Evolutionary conservation across 306 rosid genomes (phyloP).

Genomic region (Quercus glauca): DNA sequence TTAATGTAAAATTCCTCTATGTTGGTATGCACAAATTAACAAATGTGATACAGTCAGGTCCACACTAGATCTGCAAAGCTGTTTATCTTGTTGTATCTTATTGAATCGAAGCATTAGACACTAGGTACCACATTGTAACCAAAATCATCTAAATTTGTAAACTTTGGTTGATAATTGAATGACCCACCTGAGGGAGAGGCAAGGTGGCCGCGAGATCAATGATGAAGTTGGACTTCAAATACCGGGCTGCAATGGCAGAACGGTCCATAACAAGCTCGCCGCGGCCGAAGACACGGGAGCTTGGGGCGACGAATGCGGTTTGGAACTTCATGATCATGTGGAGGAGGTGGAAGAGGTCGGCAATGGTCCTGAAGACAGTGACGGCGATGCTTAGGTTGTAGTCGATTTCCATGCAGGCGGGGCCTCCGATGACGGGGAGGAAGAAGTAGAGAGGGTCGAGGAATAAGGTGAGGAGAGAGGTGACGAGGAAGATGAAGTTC

Average conservation of each 20-base stretch:
- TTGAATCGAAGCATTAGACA: too few relatives aligned
- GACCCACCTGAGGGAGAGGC: slow-evolving; percentile 80
- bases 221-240: slow-evolving; percentile 51
- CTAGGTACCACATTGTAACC: too few relatives aligned
- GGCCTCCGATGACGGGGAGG: slow-evolving; percentile 49
- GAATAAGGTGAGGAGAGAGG: slow-evolving; percentile 63
- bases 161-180: too few relatives aligned
- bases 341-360: slow-evolving; percentile 64
- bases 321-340: slow-evolving; percentile 71
- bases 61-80: too few relatives aligned
- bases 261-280: slow-evolving; percentile 73
- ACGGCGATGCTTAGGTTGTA: slow-evolving; percentile 45
- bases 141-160: background rate
- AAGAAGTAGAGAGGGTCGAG: slow-evolving; percentile 86
- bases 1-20: too few relatives aligned
- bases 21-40: too few relatives aligned
- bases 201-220: slow-evolving; percentile 72
- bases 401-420: slow-evolving; percentile 59
- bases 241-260: slow-evolving; percentile 48
- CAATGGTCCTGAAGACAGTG: slow-evolving; percentile 61
- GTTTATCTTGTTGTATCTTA: too few relatives aligned
- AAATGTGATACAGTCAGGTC: too few relatives aligned
- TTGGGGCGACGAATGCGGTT: slow-evolving; percentile 52
- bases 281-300: slow-evolving; percentile 53
- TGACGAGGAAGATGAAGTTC: slow-evolving; percentile 58